A percentile compares a stretch with the other conserved stretches of the same genome.
Conservation (phyloP, 140 eudicot genomes). For the Ambrosia hybrid region DNA sequence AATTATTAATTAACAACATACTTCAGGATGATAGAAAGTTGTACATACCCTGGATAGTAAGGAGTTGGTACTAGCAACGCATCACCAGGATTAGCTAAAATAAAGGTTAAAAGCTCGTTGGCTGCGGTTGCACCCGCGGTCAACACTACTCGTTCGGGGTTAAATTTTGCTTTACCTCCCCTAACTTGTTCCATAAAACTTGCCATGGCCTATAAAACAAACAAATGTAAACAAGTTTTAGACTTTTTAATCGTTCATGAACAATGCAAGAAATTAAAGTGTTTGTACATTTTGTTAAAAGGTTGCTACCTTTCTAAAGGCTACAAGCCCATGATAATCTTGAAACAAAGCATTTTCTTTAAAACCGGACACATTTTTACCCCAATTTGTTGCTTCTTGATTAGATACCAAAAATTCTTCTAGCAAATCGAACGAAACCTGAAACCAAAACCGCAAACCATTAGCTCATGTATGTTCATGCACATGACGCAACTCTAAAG, state of each 20-base stretch:
- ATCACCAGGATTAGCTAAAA: slow-evolving; percentile 87
- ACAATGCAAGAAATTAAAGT: slow-evolving; percentile 35
- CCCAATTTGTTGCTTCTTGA: slow-evolving; percentile 56
- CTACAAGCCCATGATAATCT: slow-evolving; percentile 89
- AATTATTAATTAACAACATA: background rate
- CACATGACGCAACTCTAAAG: background rate
- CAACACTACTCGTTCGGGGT: slow-evolving; percentile 74
- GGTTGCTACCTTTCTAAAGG: slow-evolving; percentile 73
- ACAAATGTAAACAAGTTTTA: slow-evolving; percentile 15
- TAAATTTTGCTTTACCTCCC: slow-evolving; percentile 83
- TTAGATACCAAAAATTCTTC: slow-evolving; percentile 74
- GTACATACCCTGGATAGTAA: slow-evolving; percentile 87
- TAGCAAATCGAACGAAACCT: slow-evolving; percentile 94
- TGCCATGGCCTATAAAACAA: slow-evolving; percentile 78
- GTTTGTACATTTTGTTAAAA: slow-evolving; percentile 22
- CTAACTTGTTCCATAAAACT: slow-evolving; percentile 93
- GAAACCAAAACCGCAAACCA: slow-evolving; percentile 19
- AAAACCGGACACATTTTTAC: slow-evolving; percentile 55
- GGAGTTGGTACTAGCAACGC: slow-evolving; percentile 95
- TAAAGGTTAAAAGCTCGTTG: slow-evolving; percentile 85
- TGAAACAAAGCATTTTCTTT: slow-evolving; percentile 96
- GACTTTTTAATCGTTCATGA: slow-evolving; percentile 15
- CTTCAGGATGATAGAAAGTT: slow-evolving; percentile 1
- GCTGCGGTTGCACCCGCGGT: slow-evolving; percentile 99
- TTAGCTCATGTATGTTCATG: slow-evolving; percentile 15